Conservation (phyloP, 208 protist genomes). For the Pavlovales sp. region DNA sequence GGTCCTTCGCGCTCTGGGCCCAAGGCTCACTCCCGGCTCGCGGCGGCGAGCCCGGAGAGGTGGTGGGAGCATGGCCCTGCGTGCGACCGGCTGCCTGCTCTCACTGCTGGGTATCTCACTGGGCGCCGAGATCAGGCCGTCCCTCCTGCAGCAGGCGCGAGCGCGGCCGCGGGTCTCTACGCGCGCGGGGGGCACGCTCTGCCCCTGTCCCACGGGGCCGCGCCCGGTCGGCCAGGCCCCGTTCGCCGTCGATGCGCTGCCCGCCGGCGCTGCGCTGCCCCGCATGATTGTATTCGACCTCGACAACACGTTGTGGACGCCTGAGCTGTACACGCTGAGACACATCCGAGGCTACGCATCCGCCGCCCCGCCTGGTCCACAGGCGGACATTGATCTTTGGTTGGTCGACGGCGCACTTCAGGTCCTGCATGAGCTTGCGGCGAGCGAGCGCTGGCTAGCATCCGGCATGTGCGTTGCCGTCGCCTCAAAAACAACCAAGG, state of each 20-base stretch:
- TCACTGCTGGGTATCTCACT: no score
- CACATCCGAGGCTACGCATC: background rate
- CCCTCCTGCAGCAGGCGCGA: no score
- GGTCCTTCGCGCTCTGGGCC: no score
- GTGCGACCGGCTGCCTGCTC: no score
- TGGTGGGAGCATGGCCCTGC: no score
- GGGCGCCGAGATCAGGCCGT: no score
- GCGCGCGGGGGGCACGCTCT: background rate
- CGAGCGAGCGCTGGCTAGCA: background rate
- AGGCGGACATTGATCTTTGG: background rate
- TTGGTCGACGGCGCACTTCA: constrained; percentile 25
- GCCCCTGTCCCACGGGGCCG: background rate
- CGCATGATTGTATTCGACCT: constrained; percentile 36
- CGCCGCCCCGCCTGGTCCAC: background rate
- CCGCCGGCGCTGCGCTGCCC: background rate
- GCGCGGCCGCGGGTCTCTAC: no score
- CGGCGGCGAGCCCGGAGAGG: no score
- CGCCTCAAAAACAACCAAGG: constrained; percentile 28
- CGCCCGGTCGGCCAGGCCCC: background rate
- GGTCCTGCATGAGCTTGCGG: constrained; percentile 17
- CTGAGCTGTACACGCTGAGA: constrained; percentile 34
- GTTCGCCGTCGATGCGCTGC: background rate
- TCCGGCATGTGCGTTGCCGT: background rate
- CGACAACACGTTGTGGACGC: constrained; percentile 42
- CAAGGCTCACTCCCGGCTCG: no score